Conservation (phyloP, 2,329 filamentous ascomycete genomes). For the Aspergillus luchuensis region DNA sequence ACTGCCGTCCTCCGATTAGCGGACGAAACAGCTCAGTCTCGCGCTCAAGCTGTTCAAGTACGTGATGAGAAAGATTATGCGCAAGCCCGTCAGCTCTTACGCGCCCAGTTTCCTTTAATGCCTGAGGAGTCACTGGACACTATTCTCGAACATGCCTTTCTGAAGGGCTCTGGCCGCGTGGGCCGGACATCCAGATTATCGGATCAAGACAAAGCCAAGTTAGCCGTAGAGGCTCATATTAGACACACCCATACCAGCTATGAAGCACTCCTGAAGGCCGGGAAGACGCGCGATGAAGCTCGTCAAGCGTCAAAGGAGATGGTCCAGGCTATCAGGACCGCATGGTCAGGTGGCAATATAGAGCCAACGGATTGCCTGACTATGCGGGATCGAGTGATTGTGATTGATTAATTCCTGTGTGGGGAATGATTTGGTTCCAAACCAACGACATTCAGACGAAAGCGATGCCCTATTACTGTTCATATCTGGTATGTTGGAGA, state of each 20-base stretch:
- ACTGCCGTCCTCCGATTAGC: conserved; percentile 41
- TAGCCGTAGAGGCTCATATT: conserved; percentile 49
- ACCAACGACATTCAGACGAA: not conserved
- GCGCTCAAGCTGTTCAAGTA: conserved; percentile 42
- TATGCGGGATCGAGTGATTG: not conserved
- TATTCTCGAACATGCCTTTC: conserved; percentile 43
- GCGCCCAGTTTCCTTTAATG: conserved; percentile 42
- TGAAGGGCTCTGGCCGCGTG: conserved; percentile 45
- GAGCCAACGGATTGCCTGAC: not conserved
- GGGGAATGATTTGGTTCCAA: not conserved
- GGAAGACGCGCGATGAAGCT: conserved; percentile 30
- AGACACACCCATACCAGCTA: conserved; percentile 46
- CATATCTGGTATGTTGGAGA: not conserved
- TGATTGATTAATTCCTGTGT: not conserved
- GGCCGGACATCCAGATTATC: conserved; percentile 37
- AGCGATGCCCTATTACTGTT: not conserved
- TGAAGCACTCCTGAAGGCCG: conserved; percentile 35
- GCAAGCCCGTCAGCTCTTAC: conserved; percentile 31
- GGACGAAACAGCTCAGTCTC: conserved; percentile 42
- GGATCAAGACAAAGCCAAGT: conserved; percentile 37
- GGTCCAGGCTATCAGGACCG: conserved; percentile 31
- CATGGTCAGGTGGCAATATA: conserved; percentile 33
- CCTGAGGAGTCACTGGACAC: conserved; percentile 34
- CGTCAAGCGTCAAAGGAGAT: conserved; percentile 34
- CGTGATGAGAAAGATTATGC: conserved; percentile 37